Percentiles rank a stretch among this genome's conserved stretches.
Evolutionary conservation across 768 basidiomycete species (phyloP).

Genomic region (Hericium rajendrae): DNA sequence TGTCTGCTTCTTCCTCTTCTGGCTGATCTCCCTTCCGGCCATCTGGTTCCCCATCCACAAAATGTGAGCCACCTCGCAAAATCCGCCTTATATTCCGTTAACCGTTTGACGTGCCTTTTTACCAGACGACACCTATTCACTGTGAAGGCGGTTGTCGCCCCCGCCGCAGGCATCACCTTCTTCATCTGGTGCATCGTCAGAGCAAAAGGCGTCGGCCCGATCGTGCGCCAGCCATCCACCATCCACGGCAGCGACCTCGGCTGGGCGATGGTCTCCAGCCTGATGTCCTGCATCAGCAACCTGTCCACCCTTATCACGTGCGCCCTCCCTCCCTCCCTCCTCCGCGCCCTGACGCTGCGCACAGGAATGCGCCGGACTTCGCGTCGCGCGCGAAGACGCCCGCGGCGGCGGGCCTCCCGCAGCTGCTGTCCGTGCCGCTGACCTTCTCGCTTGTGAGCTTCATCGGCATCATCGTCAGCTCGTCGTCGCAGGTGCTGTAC

Average conservation of each 20-base stretch:
- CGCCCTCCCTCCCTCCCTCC: slow-evolving; percentile 14
- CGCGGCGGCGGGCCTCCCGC: slow-evolving; percentile 51
- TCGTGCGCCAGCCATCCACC: slow-evolving; percentile 53
- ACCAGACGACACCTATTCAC: slow-evolving; percentile 68
- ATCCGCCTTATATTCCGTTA: neutral
- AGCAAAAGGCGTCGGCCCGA: slow-evolving; percentile 69
- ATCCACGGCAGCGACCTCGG: slow-evolving; percentile 58
- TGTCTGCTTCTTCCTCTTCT: slow-evolving; percentile 81
- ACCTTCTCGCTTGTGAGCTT: slow-evolving; percentile 69
- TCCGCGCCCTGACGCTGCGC: neutral
- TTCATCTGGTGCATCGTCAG: slow-evolving; percentile 74
- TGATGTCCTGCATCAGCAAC: slow-evolving; percentile 76
- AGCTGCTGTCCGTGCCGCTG: slow-evolving; percentile 62
- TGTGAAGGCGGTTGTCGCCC: slow-evolving; percentile 64
- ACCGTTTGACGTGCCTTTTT: slow-evolving; percentile 2
- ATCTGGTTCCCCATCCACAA: slow-evolving; percentile 81
- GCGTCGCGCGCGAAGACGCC: slow-evolving; percentile 52
- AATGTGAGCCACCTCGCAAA: slow-evolving; percentile 37
- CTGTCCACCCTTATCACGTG: slow-evolving; percentile 67
- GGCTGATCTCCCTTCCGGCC: slow-evolving; percentile 68
- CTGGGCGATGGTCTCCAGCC: slow-evolving; percentile 65
- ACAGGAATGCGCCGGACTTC: slow-evolving; percentile 71
- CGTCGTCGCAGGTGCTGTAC: slow-evolving; percentile 66
- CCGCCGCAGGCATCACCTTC: slow-evolving; percentile 59
- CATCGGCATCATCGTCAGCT: slow-evolving; percentile 75